phyloP scores from a whole-genome alignment of 495 filamentous ascomycete species.

The Aspergillus avenaceus region DNA sequence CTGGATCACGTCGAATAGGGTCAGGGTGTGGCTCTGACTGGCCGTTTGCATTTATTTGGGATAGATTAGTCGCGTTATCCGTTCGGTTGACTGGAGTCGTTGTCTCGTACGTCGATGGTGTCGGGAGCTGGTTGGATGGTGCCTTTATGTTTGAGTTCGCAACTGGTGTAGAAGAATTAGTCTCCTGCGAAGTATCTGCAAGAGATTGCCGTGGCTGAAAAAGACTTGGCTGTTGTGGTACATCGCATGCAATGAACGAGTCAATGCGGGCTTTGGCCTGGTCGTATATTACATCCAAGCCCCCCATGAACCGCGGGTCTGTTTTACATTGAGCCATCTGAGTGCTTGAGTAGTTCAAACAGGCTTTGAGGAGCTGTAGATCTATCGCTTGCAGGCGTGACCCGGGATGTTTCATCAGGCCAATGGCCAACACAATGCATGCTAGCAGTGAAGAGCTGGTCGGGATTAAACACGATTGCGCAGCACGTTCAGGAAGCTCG shows the following conservation, averaged over 20 bases:
- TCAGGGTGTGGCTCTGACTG: no score
- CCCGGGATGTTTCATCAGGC: slow-evolving; percentile 9
- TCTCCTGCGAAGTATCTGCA: no score
- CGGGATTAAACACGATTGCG: slow-evolving; percentile 4
- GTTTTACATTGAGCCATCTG: slow-evolving; percentile 2
- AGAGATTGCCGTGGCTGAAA: no score
- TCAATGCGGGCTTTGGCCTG: background rate
- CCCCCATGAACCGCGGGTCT: slow-evolving; percentile 2
- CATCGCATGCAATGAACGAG: no score
- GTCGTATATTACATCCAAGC: slow-evolving; percentile 5
- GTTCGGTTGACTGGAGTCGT: no score
- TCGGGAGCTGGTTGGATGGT: background rate
- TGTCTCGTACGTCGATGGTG: slow-evolving; percentile 1
- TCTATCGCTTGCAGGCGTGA: slow-evolving; percentile 8
- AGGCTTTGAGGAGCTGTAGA: slow-evolving; percentile 8
- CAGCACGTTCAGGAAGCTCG: slow-evolving; percentile 1
- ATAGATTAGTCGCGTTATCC: no score
- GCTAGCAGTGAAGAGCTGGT: slow-evolving; percentile 2
- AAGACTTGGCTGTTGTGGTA: no score
- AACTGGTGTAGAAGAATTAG: no score
- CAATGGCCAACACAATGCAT: slow-evolving; percentile 11
- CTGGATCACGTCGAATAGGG: no score
- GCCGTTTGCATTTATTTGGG: no score
- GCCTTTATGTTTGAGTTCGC: no score
- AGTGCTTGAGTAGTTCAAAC: slow-evolving; percentile 2